A percentile compares a stretch with the other conserved stretches of the same genome.
Evolutionary conservation across 75 land plant genomes (phyloP).

Genomic region (Adiantum capillusveneris): DNA sequence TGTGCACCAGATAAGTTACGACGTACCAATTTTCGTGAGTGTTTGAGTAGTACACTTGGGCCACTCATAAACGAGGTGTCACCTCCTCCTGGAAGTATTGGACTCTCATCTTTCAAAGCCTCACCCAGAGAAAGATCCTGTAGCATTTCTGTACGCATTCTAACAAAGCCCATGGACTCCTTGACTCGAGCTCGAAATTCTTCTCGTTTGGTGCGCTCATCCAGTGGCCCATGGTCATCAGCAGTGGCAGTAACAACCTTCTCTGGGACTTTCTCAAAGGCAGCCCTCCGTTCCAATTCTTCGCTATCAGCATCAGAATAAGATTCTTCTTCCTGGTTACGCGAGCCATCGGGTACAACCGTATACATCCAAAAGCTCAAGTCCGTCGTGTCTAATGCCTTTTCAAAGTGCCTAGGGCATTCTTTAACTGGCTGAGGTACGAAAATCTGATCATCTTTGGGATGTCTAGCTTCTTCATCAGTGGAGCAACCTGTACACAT

Average conservation of each 20-base stretch:
- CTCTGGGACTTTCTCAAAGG: background rate
- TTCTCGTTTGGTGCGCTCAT: background rate
- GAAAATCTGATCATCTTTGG: too few relatives aligned
- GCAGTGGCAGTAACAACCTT: background rate
- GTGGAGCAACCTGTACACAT: too few relatives aligned
- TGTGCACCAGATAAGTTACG: background rate
- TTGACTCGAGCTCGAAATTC: constrained; percentile 9
- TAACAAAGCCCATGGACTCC: constrained; percentile 1
- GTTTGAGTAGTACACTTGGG: constrained; percentile 6
- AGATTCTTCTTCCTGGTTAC: background rate
- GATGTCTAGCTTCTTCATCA: too few relatives aligned
- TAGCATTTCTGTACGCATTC: constrained; percentile 13
- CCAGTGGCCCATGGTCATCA: background rate
- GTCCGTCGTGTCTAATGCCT: background rate
- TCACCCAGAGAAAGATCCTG: constrained; percentile 15
- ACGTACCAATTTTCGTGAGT: constrained; percentile 9
- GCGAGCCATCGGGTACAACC: background rate
- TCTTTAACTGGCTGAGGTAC: too few relatives aligned
- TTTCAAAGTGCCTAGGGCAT: background rate
- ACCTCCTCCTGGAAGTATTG: background rate
- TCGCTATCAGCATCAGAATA: constrained; percentile 4
- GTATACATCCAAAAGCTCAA: constrained; percentile 4
- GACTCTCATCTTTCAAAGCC: background rate
- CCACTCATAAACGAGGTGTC: background rate
- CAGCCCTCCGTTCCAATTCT: background rate